These are phyloP conservation scores for Rhynchospora tenuis DNA, from an alignment of 176 grass and related monocot genomes.

Conservation along the genomic window DNA sequence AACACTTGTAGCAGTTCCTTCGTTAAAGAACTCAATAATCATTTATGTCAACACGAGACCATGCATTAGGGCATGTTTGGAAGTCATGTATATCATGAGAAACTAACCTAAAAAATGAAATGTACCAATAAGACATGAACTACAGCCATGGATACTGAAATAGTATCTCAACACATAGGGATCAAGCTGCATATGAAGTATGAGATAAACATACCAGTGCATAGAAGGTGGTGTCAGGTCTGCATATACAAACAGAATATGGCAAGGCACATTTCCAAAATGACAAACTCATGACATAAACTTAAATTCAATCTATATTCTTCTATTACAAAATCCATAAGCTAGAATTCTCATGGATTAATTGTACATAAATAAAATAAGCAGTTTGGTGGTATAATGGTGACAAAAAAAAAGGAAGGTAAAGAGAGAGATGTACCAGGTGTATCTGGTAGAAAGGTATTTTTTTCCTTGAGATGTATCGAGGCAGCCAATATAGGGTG, in stretches of 20 bases:
- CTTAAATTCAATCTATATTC: background rate
- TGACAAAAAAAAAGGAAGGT: background rate
- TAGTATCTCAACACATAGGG: background rate
- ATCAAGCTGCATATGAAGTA: background rate
- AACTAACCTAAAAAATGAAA: background rate
- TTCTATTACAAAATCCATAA: background rate
- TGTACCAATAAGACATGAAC: background rate
- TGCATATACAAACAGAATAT: background rate
- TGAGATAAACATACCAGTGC: background rate
- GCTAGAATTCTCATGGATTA: background rate
- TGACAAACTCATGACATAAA: background rate
- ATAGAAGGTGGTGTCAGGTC: background rate
- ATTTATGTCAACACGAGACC: background rate
- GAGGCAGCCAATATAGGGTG: background rate
- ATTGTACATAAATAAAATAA: background rate
- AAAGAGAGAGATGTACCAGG: background rate
- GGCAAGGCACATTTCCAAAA: background rate
- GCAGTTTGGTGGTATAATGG: background rate
- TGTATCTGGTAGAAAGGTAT: background rate
- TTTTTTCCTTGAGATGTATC: background rate
- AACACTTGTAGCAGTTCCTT: background rate
- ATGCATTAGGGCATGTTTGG: background rate
- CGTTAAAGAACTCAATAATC: background rate
- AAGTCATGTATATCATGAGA: background rate
- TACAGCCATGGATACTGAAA: background rate